Evolutionary conservation across 148 eudicot genomes (phyloP), one percentile per base, ranked within the genome.

Genomic region (Gaultheria prostrata): DNA sequence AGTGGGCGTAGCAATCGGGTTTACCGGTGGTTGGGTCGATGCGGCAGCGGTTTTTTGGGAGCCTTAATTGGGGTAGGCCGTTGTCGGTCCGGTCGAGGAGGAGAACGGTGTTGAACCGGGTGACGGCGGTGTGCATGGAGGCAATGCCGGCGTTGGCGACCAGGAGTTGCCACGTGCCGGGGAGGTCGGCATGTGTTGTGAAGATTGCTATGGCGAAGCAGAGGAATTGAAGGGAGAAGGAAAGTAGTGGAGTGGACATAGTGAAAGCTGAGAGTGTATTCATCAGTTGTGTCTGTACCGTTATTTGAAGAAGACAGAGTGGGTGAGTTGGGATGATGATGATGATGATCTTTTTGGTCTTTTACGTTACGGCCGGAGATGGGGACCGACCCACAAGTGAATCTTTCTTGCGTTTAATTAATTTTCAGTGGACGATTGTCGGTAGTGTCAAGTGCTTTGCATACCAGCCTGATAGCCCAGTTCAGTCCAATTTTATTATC

Each of bases 111-210:
- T 90, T 89, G 72, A 87, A 89, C 46, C 84, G 93, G 32, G 98
- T 94, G 28, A 96, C 98, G n/a, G 92, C 98, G 1, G 97, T 94
- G 92, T 96, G 98, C 98, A 96, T 96, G 76, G 99, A 94, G 71
- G 99, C 90, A 20, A 96, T 93, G 8, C 99, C 98, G 73, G 95
- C 98, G 82, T 91, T 83, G 7, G 87, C 8, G 32, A 94, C 84
- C 2, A 96, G 89, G n/a, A 94, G 92, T 9, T 90, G 92, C 98
- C 98, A 96, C 45, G 93, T 89, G 85, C 99, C 99, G 0, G 97
- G 98, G 79, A 94, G 94, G 75, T 79, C 88, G 9, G 91, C 95
- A 50, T 83, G 6, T 28, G 35, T 30, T 67, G 88, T 61, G 12
- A 43, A 8, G 26, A 48, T 24, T 11, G 56, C 5, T 0, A 76